Evolutionary conservation across 768 basidiomycete genomes (phyloP).

Genomic region (Russula earlei): DNA sequence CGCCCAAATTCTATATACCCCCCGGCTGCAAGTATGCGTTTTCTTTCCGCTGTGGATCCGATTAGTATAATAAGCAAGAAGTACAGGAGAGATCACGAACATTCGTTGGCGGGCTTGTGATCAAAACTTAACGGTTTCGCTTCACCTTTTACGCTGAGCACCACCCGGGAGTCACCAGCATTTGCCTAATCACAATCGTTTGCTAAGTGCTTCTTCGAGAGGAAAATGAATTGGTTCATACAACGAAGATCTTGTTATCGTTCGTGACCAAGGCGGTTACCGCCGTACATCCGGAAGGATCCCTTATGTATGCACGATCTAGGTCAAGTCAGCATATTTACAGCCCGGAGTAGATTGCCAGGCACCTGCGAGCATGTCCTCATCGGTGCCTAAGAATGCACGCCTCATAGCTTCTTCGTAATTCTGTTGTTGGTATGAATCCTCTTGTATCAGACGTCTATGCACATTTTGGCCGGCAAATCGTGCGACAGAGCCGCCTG

Average conservation of each 20-base stretch:
- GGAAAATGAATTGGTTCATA: constrained; percentile 31
- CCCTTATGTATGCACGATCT: constrained; percentile 83
- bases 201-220: background rate
- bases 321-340: background rate
- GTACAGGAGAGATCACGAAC: constrained; percentile 34
- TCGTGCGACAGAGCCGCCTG: constrained; percentile 77
- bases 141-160: constrained; percentile 75
- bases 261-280: constrained; percentile 77
- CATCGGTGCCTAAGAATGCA: constrained; percentile 90
- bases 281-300: constrained; percentile 95
- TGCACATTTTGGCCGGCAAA: constrained; percentile 83
- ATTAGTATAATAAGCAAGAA: constrained; percentile 6
- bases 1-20: constrained; percentile 96
- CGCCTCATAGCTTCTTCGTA: constrained; percentile 75
- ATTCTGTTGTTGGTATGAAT: constrained; percentile 56
- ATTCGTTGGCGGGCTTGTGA: constrained; percentile 87
- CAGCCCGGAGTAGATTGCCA: constrained; percentile 3
- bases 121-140: constrained; percentile 87
- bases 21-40: constrained; percentile 81
- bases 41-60: constrained; percentile 55
- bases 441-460: constrained; percentile 62
- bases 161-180: constrained; percentile 91
- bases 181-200: constrained; percentile 66
- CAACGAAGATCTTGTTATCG: constrained; percentile 71
- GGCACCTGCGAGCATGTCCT: constrained; percentile 80